Percentiles rank a stretch among this genome's conserved stretches.
Conservation (phyloP, 164 flowering plant species). For the Taxillus chinensis region DNA sequence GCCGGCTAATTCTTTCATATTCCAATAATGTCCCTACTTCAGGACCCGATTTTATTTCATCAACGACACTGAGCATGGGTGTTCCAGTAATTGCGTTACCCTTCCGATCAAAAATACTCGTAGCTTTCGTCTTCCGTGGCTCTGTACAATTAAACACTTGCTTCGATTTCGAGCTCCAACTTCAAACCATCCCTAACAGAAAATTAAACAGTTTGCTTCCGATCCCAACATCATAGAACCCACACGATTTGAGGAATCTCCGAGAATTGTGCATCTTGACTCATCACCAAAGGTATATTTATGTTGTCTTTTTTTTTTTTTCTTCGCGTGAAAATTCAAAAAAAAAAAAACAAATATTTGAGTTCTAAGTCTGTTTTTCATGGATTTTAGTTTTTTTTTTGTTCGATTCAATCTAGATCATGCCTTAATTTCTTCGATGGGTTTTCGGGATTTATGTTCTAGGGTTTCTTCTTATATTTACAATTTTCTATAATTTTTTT, state of each 20-base stretch:
- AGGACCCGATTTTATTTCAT: not conserved
- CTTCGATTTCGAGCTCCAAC: conserved; percentile 17
- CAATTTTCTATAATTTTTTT: not conserved
- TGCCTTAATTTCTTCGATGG: too few species aligned
- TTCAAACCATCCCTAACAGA: not conserved
- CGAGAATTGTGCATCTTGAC: not conserved
- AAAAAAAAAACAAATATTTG: too few species aligned
- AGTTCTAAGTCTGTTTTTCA: too few species aligned
- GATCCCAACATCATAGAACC: conserved; percentile 1
- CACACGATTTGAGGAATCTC: not conserved
- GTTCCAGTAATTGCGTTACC: conserved; percentile 10
- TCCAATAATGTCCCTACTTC: conserved; percentile 3
- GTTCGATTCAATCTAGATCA: too few species aligned
- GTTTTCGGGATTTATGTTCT: conserved; percentile 7
- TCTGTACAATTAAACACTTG: conserved; percentile 21
- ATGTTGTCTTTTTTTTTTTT: not conserved
- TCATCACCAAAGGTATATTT: conserved; percentile 4
- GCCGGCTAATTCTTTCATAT: conserved; percentile 9
- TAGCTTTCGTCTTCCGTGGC: conserved; percentile 21
- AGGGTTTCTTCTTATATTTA: conserved; percentile 11
- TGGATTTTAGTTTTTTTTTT: too few species aligned
- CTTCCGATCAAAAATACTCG: conserved; percentile 28
- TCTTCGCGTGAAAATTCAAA: not conserved
- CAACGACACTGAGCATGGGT: conserved; percentile 3
- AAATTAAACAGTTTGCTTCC: not conserved